Evolutionary conservation across 495 filamentous ascomycete species (phyloP).

Genomic region (Talaromyces ruber): DNA sequence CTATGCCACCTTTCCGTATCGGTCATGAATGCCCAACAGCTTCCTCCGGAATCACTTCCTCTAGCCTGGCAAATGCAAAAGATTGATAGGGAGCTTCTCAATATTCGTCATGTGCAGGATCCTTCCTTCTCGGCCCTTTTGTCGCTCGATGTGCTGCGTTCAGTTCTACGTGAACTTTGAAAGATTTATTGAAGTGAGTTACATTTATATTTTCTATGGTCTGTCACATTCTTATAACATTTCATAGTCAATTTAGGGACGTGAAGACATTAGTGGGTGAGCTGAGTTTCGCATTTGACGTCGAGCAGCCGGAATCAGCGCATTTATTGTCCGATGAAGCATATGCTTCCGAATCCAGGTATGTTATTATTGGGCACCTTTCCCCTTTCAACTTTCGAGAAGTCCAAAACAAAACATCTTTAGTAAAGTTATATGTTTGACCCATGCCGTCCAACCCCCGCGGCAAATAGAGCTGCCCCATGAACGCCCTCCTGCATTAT

Average conservation of each 20-base stretch:
- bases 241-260: not conserved
- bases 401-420: not conserved
- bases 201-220: not conserved
- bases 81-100: conserved; percentile 48
- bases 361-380: not conserved
- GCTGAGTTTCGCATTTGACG: not conserved
- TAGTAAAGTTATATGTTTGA: not conserved
- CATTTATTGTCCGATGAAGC: not conserved
- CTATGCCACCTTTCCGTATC: conserved; percentile 60
- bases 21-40: conserved; percentile 46
- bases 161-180: conserved; percentile 38
- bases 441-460: conserved; percentile 33
- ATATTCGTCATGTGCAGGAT: conserved; percentile 55
- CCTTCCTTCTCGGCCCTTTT: conserved; percentile 69
- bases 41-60: conserved; percentile 53
- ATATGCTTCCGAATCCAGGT: not conserved
- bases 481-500: conserved; percentile 27
- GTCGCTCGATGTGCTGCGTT: conserved; percentile 61
- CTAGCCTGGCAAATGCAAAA: conserved; percentile 42
- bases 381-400: not conserved
- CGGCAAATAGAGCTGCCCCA: conserved; percentile 33
- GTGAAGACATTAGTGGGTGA: not conserved
- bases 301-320: not conserved
- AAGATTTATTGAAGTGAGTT: not conserved
- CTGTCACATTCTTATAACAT: not conserved